These are phyloP conservation scores for Chaetomiaceae sp. DNA, from an alignment of 2,329 filamentous ascomycete species.

Conservation along the genomic window DNA sequence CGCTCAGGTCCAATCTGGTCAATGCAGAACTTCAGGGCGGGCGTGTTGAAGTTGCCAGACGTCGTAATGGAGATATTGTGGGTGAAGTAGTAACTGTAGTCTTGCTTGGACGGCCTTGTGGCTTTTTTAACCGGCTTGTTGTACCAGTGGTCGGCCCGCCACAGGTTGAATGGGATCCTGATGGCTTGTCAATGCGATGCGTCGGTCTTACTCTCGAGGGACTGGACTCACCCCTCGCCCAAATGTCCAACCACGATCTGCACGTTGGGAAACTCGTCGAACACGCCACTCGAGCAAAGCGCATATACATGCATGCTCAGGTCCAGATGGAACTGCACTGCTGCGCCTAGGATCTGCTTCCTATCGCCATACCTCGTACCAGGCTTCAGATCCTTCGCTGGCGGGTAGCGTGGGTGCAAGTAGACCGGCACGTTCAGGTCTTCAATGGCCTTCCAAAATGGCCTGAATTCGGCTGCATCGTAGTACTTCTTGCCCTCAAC, in stretches of 20 bases:
- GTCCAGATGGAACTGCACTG: constrained; percentile 39
- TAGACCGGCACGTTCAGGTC: constrained; percentile 35
- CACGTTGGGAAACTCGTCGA: constrained; percentile 39
- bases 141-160: constrained; percentile 40
- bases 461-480: constrained; percentile 30
- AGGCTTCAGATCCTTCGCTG: constrained; percentile 27
- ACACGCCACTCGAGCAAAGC: constrained; percentile 39
- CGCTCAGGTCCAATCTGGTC: constrained; percentile 36
- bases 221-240: constrained; percentile 36
- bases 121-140: constrained; percentile 40
- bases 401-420: constrained; percentile 34
- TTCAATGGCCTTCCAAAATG: constrained; percentile 33
- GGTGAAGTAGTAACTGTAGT: constrained; percentile 38
- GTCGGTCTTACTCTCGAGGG: neutral
- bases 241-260: constrained; percentile 42
- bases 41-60: constrained; percentile 39
- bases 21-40: constrained; percentile 39
- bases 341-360: constrained; percentile 35
- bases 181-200: neutral
- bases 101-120: constrained; percentile 35
- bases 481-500: constrained; percentile 30
- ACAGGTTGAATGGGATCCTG: constrained; percentile 42
- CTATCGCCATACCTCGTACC: constrained; percentile 29
- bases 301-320: constrained; percentile 44
- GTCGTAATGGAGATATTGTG: constrained; percentile 41